Base-by-base conservation (phyloP, 345 rosid genomes). In the Rhodamnia rubescens region DNA sequence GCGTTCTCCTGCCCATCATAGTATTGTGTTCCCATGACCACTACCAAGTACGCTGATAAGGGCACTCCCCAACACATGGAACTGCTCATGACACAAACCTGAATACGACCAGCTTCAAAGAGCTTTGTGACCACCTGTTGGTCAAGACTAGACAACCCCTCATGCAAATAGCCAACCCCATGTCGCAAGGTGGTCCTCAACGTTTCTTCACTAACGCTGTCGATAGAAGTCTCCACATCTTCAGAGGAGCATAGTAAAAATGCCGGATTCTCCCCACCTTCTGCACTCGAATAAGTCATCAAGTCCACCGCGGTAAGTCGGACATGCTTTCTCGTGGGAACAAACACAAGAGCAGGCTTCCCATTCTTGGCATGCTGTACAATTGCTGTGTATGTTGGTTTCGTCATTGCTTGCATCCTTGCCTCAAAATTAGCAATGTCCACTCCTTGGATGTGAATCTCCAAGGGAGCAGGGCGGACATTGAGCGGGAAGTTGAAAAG, bases 331-430 rank as follows among this genome's bases (percentile, higher is more conserved):
- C 99, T 92, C 11, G 96, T 94, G n/a, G 99, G 98, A 85, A 95
- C 98, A 89, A 93, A 97, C 84, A 94, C 92, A 53, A 94, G 90
- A 78, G 98, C 98, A 11, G 98, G 99, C 91, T 97, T 95, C 85
- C 86, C 91, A 75, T 88, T 91, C 92, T 92, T 93, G 83, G 96
- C 96, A 86, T 96, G 96, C 85, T 97, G 98, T 78, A 92, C 91
- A 81, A 97, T 92, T 58, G 96, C 92, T 32, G 96, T 94, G 91
- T 93, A 95, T 7, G 99, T 92, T 40, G 95, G 96, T 88, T 97
- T 97, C 9, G 98, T 93, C 99, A 96, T 95, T 11, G 95, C 98
- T 91, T 94, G 97, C 98, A 95, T 97, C 92, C 98, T 95, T 54
- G 97, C 98, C 88, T 96, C 98, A 81, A 95, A 96, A 89, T 93